phyloP scores from a whole-genome alignment of 2,329 filamentous ascomycete genomes.

The Claviceps capensis region DNA sequence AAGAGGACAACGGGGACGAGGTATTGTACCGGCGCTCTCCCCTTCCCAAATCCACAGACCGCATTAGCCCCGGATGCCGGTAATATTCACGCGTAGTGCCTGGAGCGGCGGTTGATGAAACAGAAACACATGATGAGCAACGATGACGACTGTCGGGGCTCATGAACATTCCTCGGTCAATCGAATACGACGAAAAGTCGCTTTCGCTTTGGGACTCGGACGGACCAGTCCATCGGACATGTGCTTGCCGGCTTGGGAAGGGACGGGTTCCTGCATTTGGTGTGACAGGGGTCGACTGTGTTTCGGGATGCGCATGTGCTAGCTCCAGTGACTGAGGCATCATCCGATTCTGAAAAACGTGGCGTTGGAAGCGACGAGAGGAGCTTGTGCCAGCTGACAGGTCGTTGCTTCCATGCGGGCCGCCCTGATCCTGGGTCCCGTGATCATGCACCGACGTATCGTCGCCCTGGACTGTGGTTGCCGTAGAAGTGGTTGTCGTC shows the following conservation, averaged over 20 bases:
- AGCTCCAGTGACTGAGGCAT: constrained; percentile 32
- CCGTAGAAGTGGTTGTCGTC: constrained; percentile 11
- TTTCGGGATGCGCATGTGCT: constrained; percentile 11
- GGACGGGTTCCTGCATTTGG: constrained; percentile 21
- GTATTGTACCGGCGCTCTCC: constrained; percentile 15
- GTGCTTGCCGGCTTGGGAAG: constrained; percentile 23
- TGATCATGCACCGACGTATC: constrained; percentile 21
- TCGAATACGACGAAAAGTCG: constrained; percentile 43
- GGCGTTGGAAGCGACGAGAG: constrained; percentile 21
- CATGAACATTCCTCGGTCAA: constrained; percentile 46
- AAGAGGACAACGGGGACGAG: constrained; percentile 26
- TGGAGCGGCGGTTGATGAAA: constrained; percentile 34
- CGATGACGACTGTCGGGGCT: constrained; percentile 53
- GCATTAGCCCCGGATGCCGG: constrained; percentile 31
- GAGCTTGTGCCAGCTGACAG: constrained; percentile 6
- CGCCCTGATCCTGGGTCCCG: neutral
- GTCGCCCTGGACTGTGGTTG: constrained; percentile 13
- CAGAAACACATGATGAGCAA: constrained; percentile 42
- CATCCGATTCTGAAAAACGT: constrained; percentile 29
- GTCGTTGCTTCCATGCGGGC: constrained; percentile 8
- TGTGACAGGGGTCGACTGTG: constrained; percentile 20
- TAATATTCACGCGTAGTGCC: constrained; percentile 38
- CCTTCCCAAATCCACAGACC: constrained; percentile 27
- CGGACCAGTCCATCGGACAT: constrained; percentile 26
- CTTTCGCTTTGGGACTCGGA: constrained; percentile 27